Evolutionary conservation across 2,329 filamentous ascomycete genomes (phyloP).

Genomic region (Huntiella moniliformis): DNA sequence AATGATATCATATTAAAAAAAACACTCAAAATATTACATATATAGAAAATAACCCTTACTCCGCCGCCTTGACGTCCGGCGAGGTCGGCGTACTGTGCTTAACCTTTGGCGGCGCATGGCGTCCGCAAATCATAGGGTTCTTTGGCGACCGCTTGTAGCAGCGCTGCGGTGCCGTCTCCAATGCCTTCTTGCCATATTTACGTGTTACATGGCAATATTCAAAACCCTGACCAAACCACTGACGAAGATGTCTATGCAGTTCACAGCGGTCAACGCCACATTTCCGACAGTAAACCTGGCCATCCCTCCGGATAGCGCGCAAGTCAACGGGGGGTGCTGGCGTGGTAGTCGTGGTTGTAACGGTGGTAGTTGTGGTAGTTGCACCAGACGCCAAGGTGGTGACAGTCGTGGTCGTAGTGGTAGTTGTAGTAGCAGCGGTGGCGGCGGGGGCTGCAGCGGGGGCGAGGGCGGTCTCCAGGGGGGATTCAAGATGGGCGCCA

Average conservation of each 20-base stretch:
- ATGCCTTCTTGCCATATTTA: slow-evolving; percentile 33
- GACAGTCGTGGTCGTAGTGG: not conserved
- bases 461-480: not conserved
- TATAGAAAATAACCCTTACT: no score
- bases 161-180: slow-evolving; percentile 26
- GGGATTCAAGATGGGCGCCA: slow-evolving; percentile 6
- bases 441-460: slow-evolving; percentile 3
- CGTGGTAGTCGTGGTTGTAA: slow-evolving; percentile 6
- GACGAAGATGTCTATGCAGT: slow-evolving; percentile 41
- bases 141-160: slow-evolving; percentile 43
- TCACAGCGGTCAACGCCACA: slow-evolving; percentile 43
- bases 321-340: slow-evolving; percentile 17
- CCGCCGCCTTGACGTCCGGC: not conserved
- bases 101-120: slow-evolving; percentile 21
- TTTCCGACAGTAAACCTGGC: slow-evolving; percentile 43
- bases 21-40: no score
- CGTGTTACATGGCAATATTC: slow-evolving; percentile 44
- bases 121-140: slow-evolving; percentile 37
- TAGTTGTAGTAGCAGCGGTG: slow-evolving; percentile 9
- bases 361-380: slow-evolving; percentile 9
- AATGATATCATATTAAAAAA: no score
- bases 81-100: slow-evolving; percentile 9
- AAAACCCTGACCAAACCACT: slow-evolving; percentile 35
- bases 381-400: not conserved
- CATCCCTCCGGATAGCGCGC: slow-evolving; percentile 31